Base-by-base conservation (phyloP, 2,329 filamentous ascomycete genomes). In the Neobulgaria alba region DNA sequence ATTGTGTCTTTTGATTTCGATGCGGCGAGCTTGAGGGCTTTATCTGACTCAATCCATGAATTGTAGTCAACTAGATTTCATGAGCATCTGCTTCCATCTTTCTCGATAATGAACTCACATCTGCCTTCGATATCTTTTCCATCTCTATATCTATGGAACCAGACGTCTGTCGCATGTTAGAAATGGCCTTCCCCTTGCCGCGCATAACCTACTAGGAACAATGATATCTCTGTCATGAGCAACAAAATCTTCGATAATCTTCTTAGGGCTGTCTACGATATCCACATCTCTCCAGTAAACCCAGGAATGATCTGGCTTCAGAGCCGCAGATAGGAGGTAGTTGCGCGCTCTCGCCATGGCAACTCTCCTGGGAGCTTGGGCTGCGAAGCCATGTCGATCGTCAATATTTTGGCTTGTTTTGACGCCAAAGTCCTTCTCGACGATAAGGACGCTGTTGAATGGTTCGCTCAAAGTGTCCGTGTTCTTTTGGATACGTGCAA, bases 281-380 rank as follows among this genome's bases (percentile, higher is more conserved):
- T 98, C 92, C 36, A 95, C 89, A 61, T 98, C 92, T 45, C 92
- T 79, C 92, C 92, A 98, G 63, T 95, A 96, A 7, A 96, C 89
- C 92, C 92, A 98, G 7, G 88, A 90, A 61, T 98, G 92, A 47
- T 96, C 88, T 0, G 88, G 79, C 67, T 93, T 94, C 56, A 98
- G 61, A 3, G 92, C 82, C 0, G 86, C 72, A 21, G 79, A 77
- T 2, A 98, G 75, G 15, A 98, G 72, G 63, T 94, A 98, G 63
- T 98, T 98, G 54, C 92, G 78, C 19, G 92, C 92, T 52, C 75
- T 79, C 33, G 84, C 92, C 76, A 98, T 89, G 26, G 82, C 79
- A 67, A 90, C 96, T 51, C 92, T 79, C 49, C 92, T 78, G 4
- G 90, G 89, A 1, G 82, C 92, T 60, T 98, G 92, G 2, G 86